Percentiles rank a stretch among this genome's conserved stretches.
Evolutionary conservation across 306 rosid species (phyloP).

Genomic region (Fragaria iinumae): DNA sequence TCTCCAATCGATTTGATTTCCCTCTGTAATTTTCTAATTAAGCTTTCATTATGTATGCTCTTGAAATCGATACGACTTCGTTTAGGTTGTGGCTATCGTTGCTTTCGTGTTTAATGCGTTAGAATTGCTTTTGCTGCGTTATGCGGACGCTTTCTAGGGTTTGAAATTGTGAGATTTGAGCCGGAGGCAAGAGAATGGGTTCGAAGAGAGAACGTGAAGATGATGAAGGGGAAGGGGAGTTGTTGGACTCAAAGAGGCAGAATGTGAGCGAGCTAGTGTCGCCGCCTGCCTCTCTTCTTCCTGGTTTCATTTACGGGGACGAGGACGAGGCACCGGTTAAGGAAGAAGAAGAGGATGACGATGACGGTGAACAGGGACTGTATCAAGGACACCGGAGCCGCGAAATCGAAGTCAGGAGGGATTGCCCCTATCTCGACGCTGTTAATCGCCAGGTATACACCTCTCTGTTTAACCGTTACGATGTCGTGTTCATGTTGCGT

Average conservation of each 20-base stretch:
- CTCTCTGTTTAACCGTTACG: conserved; percentile 11
- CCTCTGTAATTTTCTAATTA: background rate
- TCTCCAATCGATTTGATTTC: background rate
- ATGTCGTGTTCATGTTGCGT: background rate
- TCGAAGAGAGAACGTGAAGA: conserved; percentile 33
- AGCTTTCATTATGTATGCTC: background rate
- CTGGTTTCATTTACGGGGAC: conserved; percentile 52
- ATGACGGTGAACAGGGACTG: conserved; percentile 46
- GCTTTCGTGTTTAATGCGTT: background rate
- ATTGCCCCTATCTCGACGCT: conserved; percentile 94
- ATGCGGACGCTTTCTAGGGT: conserved; percentile 14
- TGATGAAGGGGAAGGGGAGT: conserved; percentile 13
- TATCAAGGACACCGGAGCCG: conserved; percentile 54
- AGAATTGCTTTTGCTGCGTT: background rate
- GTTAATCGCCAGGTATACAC: conserved; percentile 89
- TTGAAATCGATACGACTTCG: background rate
- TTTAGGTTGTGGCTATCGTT: background rate
- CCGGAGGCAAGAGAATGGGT: conserved; percentile 23
- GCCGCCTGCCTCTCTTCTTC: conserved; percentile 33
- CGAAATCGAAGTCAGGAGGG: conserved; percentile 82
- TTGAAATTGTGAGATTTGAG: background rate
- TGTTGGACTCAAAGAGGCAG: conserved; percentile 33
- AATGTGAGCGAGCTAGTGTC: conserved; percentile 12
- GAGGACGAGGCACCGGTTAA: conserved; percentile 38
- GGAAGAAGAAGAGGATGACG: conserved; percentile 44